A percentile compares a stretch with the other conserved stretches of the same genome.
phyloP scores from a whole-genome alignment of 2,329 filamentous ascomycete genomes.

The Chaetomium strumarium region DNA sequence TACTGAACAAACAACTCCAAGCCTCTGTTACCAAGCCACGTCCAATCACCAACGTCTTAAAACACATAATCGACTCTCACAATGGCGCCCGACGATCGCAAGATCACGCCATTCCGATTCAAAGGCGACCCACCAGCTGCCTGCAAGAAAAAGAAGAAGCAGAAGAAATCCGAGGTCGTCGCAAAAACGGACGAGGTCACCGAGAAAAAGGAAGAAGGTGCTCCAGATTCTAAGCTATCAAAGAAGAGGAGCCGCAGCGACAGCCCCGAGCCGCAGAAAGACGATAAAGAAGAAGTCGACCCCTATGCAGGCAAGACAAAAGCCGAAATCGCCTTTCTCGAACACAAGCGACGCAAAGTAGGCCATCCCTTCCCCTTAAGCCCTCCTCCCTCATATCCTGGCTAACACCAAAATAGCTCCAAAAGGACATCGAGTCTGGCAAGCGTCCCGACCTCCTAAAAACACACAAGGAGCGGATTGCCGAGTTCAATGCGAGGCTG shows the following conservation, averaged over 20 bases:
- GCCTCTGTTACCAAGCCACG: no score
- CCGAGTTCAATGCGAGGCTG: conserved; percentile 90
- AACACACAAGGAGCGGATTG: conserved; percentile 93
- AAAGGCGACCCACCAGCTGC: conserved; percentile 59
- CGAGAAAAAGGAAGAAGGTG: conserved; percentile 36
- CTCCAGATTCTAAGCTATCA: conserved; percentile 28
- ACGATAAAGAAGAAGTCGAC: conserved; percentile 35
- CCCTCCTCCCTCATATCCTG: background rate
- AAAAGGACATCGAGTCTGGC: conserved; percentile 64
- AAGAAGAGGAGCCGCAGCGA: background rate
- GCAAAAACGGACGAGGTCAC: conserved; percentile 20
- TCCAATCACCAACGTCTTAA: background rate
- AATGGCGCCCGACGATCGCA: conserved; percentile 74
- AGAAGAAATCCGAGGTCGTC: conserved; percentile 29
- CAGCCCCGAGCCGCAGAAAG: background rate
- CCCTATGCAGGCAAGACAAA: conserved; percentile 52
- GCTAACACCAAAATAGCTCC: conserved; percentile 49
- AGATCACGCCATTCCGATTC: conserved; percentile 65
- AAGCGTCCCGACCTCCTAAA: conserved; percentile 73
- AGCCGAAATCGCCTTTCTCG: conserved; percentile 73
- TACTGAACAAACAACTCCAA: no score
- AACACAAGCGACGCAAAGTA: conserved; percentile 74
- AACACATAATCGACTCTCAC: background rate
- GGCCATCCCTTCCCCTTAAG: conserved; percentile 28
- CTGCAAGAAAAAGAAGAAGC: conserved; percentile 59